Evolutionary conservation across 106 monocot genomes (phyloP).

Genomic region (Alisma plantagoaquatica): DNA sequence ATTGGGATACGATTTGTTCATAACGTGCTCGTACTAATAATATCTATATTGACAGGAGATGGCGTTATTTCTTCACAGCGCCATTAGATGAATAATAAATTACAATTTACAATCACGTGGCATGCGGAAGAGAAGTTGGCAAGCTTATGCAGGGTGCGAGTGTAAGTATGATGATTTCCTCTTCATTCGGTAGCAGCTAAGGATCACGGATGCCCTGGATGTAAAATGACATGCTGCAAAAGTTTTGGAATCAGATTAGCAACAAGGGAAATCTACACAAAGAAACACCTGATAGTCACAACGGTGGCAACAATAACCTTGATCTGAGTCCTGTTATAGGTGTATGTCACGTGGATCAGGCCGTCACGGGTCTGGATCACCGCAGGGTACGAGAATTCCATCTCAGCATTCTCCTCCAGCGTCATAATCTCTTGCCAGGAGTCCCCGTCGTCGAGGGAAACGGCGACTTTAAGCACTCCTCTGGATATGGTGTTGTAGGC

Average conservation of each 20-base stretch:
- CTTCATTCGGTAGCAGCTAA: no score
- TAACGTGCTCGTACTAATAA: no score
- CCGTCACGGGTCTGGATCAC: conserved; percentile 56
- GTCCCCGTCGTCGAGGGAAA: conserved; percentile 70
- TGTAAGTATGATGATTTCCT: no score
- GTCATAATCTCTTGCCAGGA: conserved; percentile 71
- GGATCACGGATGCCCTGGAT: conserved; percentile 7
- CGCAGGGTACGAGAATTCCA: conserved; percentile 97
- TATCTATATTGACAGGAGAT: no score
- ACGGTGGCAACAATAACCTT: conserved; percentile 35
- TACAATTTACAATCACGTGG: no score
- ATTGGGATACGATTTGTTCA: no score
- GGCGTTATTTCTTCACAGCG: no score
- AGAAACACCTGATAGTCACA: neutral
- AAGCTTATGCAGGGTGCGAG: no score
- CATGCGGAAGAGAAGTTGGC: no score
- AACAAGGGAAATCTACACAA: neutral
- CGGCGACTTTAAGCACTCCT: conserved; percentile 62
- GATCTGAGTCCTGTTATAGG: conserved; percentile 93
- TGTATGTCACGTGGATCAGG: conserved; percentile 75
- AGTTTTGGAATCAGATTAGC: neutral
- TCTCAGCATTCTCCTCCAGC: conserved; percentile 48
- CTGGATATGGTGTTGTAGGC: conserved; percentile 73
- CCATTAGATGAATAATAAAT: no score
- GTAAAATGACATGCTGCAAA: conserved; percentile 54